These are phyloP conservation scores for Lolium rigidum DNA, from an alignment of 176 grass and related monocot species.

Conservation along the genomic window DNA sequence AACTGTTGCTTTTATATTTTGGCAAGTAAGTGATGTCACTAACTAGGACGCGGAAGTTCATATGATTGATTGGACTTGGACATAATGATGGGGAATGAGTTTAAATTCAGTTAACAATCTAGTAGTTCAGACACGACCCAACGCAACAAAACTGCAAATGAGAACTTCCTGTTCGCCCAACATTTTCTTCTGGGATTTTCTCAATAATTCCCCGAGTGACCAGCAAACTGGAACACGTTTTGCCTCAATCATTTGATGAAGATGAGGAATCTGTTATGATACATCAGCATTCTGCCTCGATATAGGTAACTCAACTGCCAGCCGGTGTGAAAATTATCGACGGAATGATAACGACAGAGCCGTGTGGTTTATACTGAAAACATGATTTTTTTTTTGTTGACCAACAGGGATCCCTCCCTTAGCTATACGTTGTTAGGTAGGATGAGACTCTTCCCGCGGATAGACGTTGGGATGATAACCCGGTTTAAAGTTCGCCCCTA, in stretches of 20 bases:
- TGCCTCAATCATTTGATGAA: slow-evolving; percentile 24
- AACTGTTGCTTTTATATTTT: neutral
- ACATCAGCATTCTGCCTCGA: neutral
- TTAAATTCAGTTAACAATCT: neutral
- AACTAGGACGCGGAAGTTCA: neutral
- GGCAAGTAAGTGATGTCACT: neutral
- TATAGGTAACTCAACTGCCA: slow-evolving; percentile 9
- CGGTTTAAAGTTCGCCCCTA: too few relatives aligned
- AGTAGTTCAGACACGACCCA: neutral
- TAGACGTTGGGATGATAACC: too few relatives aligned
- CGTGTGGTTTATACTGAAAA: too few relatives aligned
- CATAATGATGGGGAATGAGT: neutral
- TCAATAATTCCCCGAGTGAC: neutral
- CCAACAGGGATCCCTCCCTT: too few relatives aligned
- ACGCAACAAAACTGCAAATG: neutral
- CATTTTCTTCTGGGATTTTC: neutral
- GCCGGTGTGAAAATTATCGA: neutral
- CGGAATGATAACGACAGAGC: neutral
- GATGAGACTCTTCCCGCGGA: too few relatives aligned
- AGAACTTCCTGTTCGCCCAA: neutral
- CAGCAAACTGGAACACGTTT: neutral
- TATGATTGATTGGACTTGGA: neutral
- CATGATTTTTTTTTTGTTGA: too few relatives aligned
- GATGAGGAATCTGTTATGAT: slow-evolving; percentile 26
- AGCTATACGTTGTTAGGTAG: too few relatives aligned